A percentile compares a stretch with the other conserved stretches of the same genome.
Evolutionary conservation across 2,329 filamentous ascomycete species (phyloP).

Genomic region (Colletotrichum aenigma): DNA sequence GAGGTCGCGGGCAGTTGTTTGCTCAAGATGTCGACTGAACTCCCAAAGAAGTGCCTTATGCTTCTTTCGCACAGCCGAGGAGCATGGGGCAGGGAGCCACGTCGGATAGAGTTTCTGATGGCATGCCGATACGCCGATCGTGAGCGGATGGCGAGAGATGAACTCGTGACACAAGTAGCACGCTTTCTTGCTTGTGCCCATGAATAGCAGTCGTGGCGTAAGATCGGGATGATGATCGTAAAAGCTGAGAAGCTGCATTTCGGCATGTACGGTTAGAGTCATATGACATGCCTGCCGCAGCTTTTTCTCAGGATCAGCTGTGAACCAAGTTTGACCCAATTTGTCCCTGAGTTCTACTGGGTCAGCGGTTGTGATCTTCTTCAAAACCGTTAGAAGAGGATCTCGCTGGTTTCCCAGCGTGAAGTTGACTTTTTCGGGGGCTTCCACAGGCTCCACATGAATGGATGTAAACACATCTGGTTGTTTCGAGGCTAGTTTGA

Average conservation of each 20-base stretch:
- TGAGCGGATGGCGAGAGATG: conserved; percentile 26
- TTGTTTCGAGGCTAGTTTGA: conserved; percentile 28
- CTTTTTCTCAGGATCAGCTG: conserved; percentile 17
- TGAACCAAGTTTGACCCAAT: background rate
- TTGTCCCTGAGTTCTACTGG: background rate
- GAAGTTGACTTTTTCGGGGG: background rate
- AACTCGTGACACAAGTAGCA: conserved; percentile 34
- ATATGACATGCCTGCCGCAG: conserved; percentile 25
- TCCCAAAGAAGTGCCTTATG: conserved; percentile 19
- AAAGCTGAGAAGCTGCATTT: conserved; percentile 34
- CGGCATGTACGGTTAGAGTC: conserved; percentile 31
- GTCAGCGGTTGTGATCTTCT: background rate
- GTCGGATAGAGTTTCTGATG: conserved; percentile 37
- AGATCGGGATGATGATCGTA: conserved; percentile 29
- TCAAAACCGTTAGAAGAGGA: background rate
- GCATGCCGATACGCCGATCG: conserved; percentile 28
- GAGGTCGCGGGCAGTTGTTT: conserved; percentile 15
- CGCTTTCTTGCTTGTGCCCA: conserved; percentile 36
- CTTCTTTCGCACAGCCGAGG: background rate
- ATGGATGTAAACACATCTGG: conserved; percentile 26
- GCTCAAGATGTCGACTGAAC: conserved; percentile 18
- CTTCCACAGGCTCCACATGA: background rate
- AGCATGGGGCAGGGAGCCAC: conserved; percentile 31
- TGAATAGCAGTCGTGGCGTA: conserved; percentile 26
- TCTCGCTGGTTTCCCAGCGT: background rate